These are phyloP conservation scores for Neurospora hispaniola DNA, from an alignment of 495 filamentous ascomycete species.

Conservation along the genomic window DNA sequence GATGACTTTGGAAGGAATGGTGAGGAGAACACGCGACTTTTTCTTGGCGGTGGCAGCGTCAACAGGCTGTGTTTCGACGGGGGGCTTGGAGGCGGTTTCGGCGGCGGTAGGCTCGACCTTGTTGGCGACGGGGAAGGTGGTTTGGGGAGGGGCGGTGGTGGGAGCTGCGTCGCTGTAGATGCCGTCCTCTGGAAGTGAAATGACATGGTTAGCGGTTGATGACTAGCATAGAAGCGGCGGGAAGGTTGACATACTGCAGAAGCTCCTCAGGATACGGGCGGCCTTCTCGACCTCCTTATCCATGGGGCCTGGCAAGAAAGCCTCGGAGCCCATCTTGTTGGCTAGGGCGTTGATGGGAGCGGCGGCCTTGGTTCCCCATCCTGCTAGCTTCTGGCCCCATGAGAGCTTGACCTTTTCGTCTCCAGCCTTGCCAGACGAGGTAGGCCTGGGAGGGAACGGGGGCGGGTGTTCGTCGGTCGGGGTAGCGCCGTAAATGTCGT, in stretches of 20 bases:
- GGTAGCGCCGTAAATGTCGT: constrained; percentile 20
- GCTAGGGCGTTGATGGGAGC: constrained; percentile 58
- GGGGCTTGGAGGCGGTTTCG: not conserved
- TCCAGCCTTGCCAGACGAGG: constrained; percentile 5
- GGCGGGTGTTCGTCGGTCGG: constrained; percentile 17
- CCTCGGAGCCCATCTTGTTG: constrained; percentile 49
- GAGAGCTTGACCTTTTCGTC: constrained; percentile 9
- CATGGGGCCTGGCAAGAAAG: constrained; percentile 66
- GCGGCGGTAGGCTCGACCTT: constrained; percentile 6
- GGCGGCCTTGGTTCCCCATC: constrained; percentile 29
- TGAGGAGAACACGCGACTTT: constrained; percentile 38
- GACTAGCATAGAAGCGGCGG: not conserved
- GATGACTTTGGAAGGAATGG: constrained; percentile 67
- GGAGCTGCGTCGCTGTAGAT: constrained; percentile 20
- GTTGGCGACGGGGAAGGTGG: not conserved
- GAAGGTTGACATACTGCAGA: constrained; percentile 47
- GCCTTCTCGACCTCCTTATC: constrained; percentile 84
- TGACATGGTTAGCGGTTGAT: not conserved
- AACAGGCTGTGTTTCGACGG: constrained; percentile 1
- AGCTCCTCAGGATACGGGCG: constrained; percentile 66
- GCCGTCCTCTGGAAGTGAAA: constrained; percentile 16
- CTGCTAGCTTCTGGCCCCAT: constrained; percentile 18
- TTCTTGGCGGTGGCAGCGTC: constrained; percentile 14
- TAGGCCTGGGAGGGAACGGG: constrained; percentile 3
- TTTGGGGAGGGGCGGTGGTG: constrained; percentile 1